Conservation (phyloP, 176 grass and related monocot species). For the Carex pumila region DNA sequence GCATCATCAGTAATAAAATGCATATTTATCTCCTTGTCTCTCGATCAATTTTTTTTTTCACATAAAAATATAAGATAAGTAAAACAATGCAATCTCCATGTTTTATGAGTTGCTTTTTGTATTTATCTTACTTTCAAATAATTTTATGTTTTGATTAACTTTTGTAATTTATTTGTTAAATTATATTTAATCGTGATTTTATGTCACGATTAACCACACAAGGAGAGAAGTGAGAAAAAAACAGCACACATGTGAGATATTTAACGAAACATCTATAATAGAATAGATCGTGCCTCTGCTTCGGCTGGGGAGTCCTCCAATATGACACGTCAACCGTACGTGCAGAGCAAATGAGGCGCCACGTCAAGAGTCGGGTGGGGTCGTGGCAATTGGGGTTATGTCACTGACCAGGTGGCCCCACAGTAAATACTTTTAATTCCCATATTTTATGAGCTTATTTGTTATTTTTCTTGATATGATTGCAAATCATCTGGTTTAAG, state of each 20-base stretch:
- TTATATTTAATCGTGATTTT: too few relatives aligned
- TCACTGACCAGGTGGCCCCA: slow-evolving; percentile 41
- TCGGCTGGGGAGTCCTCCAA: slow-evolving; percentile 27
- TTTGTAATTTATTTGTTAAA: too few relatives aligned
- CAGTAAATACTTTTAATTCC: slow-evolving; percentile 32
- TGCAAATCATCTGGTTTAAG: neutral
- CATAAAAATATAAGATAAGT: neutral
- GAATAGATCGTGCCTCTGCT: slow-evolving; percentile 30
- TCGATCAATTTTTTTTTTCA: neutral
- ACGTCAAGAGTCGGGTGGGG: slow-evolving; percentile 44
- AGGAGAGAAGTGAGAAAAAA: too few relatives aligned
- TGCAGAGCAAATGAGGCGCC: slow-evolving; percentile 33
- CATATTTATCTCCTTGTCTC: neutral
- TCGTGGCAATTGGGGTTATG: slow-evolving; percentile 68
- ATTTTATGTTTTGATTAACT: too few relatives aligned
- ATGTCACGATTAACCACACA: too few relatives aligned
- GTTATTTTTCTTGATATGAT: neutral
- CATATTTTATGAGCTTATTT: neutral
- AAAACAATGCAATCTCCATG: neutral
- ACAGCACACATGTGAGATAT: too few relatives aligned
- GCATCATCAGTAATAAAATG: neutral
- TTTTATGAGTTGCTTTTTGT: too few relatives aligned
- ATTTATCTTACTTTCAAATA: too few relatives aligned
- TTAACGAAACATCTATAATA: too few relatives aligned
- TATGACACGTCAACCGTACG: slow-evolving; percentile 21